Evolutionary conservation across 2,329 filamentous ascomycete genomes (phyloP).

Genomic region (Epicoccum sorghinum): DNA sequence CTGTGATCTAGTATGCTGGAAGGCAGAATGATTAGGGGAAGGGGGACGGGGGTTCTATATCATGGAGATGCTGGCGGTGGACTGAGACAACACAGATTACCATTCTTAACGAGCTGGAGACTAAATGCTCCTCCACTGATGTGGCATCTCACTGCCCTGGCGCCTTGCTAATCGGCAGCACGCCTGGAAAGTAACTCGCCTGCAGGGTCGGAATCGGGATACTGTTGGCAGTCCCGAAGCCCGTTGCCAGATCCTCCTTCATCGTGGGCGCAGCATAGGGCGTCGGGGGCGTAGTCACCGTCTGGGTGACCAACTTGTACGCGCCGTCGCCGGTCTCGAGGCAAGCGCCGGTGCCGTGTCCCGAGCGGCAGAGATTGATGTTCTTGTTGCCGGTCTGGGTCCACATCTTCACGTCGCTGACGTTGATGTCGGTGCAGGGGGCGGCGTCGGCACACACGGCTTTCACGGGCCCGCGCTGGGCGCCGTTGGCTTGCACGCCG

Average conservation of each 20-base stretch:
- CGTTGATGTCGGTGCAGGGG: constrained; percentile 60
- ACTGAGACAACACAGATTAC: too few species aligned
- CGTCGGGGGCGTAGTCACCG: constrained; percentile 44
- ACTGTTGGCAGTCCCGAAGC: constrained; percentile 39
- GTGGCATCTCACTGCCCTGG: constrained; percentile 20
- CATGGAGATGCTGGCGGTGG: too few species aligned
- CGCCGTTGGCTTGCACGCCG: constrained; percentile 59
- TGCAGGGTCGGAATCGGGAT: constrained; percentile 53
- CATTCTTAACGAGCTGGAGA: too few species aligned
- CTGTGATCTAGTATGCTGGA: too few species aligned
- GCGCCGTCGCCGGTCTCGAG: constrained; percentile 43
- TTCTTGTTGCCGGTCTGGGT: constrained; percentile 54
- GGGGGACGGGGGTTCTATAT: too few species aligned
- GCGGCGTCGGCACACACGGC: constrained; percentile 57
- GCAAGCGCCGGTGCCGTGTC: constrained; percentile 57
- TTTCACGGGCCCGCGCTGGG: constrained; percentile 59
- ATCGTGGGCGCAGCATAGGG: constrained; percentile 49
- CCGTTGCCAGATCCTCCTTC: constrained; percentile 37
- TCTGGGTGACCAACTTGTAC: constrained; percentile 45
- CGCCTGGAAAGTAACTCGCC: constrained; percentile 49
- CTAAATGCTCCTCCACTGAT: too few species aligned
- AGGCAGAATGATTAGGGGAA: too few species aligned
- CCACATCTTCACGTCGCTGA: constrained; percentile 61
- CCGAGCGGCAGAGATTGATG: constrained; percentile 56
- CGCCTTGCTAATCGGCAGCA: constrained; percentile 39